Base-by-base conservation (phyloP, 495 filamentous ascomycete genomes). In the Neurospora sp. region DNA sequence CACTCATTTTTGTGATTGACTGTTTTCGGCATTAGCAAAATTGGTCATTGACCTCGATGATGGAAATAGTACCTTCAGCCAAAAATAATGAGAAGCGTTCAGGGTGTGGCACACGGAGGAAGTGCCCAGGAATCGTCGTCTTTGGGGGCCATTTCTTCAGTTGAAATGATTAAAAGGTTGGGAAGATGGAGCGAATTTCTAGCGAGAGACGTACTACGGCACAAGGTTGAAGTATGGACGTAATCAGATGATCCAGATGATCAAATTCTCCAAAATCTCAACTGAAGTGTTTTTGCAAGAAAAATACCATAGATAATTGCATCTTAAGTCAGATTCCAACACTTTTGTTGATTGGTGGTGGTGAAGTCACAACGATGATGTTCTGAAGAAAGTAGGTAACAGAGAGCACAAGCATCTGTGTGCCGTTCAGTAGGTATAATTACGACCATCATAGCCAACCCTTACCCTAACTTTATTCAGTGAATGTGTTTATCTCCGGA, bases 1-100 rank as follows among this genome's bases (percentile, higher is more conserved):
- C 86, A 75, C 86, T 88, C 77, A 87, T 78, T 11, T 76, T 86
- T 31, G 2, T 54, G 69, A 70, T 40, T 48, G 42, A 42, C 73
- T 41, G 37, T 70, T 74, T 73, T 37, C 6, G 4, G 4, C 10
- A 2, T 59, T 35, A 66, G 54, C 3, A 37, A 66, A 8, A 0
- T 35, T 35, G 14, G 0, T 9, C 7, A 2, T 66, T 14, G 14
- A 9, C 2, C 0, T 37, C 6, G 54, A 35, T 7, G 9, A 0
- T 0, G 14, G 23, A 35, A 59, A 35, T 66, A 27, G 27, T 66
- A 66, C 54, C 27, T 66, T 66, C 0, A 2, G 3, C 5, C 23
- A 62, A 16, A 4, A 3, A 62, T 0, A 6, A 0, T 9, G 7
- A 2, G 18, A 0, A 16, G 23, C 12, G 12, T 8, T 62, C 23